phyloP scores from a whole-genome alignment of 148 eudicot species.

The Camellia granthamiana region DNA sequence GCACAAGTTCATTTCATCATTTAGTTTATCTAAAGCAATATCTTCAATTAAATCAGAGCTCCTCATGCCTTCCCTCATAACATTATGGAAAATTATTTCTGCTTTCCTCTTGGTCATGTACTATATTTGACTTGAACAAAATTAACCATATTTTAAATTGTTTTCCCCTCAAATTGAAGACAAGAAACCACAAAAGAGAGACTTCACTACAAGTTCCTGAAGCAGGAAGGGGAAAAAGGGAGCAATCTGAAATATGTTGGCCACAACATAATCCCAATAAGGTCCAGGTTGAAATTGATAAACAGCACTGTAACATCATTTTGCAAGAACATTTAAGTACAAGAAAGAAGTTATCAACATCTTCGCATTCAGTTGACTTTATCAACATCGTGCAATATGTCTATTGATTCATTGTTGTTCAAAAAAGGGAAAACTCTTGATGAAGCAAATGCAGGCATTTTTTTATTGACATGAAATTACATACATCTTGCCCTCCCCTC shows the following conservation, averaged over 20 bases:
- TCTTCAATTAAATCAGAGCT: not conserved
- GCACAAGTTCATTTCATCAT: constrained; percentile 3
- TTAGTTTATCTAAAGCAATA: not conserved
- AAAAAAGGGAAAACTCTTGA: not conserved
- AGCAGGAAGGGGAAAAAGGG: constrained; percentile 1
- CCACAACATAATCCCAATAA: too few relatives aligned
- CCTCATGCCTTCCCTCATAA: not conserved
- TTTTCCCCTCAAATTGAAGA: not conserved
- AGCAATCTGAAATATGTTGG: not conserved
- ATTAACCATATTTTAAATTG: not conserved
- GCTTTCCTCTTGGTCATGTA: not conserved
- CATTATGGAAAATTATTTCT: not conserved
- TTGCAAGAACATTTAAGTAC: not conserved
- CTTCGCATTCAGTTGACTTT: not conserved
- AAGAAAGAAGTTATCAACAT: not conserved
- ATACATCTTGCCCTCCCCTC: too few relatives aligned
- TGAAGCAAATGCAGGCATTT: not conserved
- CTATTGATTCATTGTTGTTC: not conserved
- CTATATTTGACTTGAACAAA: not conserved
- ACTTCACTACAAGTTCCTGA: not conserved
- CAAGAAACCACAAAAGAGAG: not conserved
- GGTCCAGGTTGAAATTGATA: not conserved
- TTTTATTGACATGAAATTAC: not conserved
- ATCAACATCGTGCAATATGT: not conserved
- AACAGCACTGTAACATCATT: not conserved